Evolutionary conservation across 371 early-diverging fungal genomes (phyloP).

Genomic region (Mucor irregularis): DNA sequence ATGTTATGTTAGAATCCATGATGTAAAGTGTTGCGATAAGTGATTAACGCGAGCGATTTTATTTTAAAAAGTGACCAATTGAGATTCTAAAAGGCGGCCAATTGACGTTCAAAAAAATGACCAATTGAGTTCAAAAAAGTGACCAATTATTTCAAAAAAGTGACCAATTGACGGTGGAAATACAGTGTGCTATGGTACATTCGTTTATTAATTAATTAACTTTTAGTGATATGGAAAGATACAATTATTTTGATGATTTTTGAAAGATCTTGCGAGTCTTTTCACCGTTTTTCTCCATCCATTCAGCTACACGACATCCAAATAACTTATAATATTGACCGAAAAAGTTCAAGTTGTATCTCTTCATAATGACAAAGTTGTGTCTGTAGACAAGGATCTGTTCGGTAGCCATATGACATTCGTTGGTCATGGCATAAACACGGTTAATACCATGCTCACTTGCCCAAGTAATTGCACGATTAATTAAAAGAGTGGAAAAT

Average conservation of each 20-base stretch:
- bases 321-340: slow-evolving; percentile 29
- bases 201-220: neutral
- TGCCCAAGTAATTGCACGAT: slow-evolving; percentile 41
- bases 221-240: neutral
- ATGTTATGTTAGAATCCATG: slow-evolving; percentile 15
- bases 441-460: slow-evolving; percentile 36
- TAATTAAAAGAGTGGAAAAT: slow-evolving; percentile 39
- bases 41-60: no score
- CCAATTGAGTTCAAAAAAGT: no score
- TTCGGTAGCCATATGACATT: slow-evolving; percentile 38
- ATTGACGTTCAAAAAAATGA: no score
- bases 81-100: no score
- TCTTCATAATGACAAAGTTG: slow-evolving; percentile 36
- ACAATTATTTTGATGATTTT: slow-evolving; percentile 1
- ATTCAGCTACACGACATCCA: slow-evolving; percentile 23
- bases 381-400: slow-evolving; percentile 38
- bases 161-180: no score
- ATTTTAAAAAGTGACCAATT: no score
- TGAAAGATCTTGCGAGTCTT: slow-evolving; percentile 18
- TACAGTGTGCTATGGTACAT: no score
- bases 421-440: slow-evolving; percentile 37
- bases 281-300: slow-evolving; percentile 21
- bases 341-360: slow-evolving; percentile 25
- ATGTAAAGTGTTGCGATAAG: no score
- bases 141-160: no score